phyloP scores from a whole-genome alignment of 2,329 filamentous ascomycete genomes.

The Pezicula carpinea region DNA sequence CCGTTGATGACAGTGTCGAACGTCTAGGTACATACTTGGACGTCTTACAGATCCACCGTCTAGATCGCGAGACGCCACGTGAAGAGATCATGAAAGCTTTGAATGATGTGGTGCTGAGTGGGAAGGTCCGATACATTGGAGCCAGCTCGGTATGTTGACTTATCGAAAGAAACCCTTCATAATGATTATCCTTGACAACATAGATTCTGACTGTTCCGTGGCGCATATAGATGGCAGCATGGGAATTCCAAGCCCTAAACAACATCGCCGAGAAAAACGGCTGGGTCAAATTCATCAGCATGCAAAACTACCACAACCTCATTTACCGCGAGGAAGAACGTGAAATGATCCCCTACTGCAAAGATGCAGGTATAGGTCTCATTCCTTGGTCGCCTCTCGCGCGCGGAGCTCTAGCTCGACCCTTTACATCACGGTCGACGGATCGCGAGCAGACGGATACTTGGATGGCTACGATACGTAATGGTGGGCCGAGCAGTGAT shows the following conservation, averaged over 20 bases:
- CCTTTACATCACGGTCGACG: constrained; percentile 17
- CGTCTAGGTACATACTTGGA: constrained; percentile 46
- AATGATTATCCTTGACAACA: no score
- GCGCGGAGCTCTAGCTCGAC: constrained; percentile 29
- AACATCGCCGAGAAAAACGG: constrained; percentile 48
- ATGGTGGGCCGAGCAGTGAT: constrained; percentile 23
- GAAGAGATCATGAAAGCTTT: constrained; percentile 60
- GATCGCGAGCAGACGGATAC: constrained; percentile 18
- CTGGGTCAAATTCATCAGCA: constrained; percentile 54
- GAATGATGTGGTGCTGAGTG: constrained; percentile 44
- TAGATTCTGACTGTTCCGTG: not conserved
- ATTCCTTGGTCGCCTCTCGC: constrained; percentile 36
- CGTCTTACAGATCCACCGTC: constrained; percentile 56
- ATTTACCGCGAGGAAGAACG: constrained; percentile 55
- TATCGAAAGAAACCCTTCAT: no score
- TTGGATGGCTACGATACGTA: constrained; percentile 16
- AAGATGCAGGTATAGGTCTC: constrained; percentile 29
- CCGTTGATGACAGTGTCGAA: constrained; percentile 52
- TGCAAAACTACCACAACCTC: constrained; percentile 54
- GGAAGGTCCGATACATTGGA: constrained; percentile 24
- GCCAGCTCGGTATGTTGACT: constrained; percentile 31
- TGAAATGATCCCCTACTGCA: constrained; percentile 33
- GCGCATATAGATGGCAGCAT: constrained; percentile 36
- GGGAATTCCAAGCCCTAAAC: constrained; percentile 48
- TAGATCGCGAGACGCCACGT: constrained; percentile 45